Evolutionary conservation across 352 stramenopile genomes (phyloP), one percentile per base, ranked within the genome.

Genomic region (Globisporangium irregulare): DNA sequence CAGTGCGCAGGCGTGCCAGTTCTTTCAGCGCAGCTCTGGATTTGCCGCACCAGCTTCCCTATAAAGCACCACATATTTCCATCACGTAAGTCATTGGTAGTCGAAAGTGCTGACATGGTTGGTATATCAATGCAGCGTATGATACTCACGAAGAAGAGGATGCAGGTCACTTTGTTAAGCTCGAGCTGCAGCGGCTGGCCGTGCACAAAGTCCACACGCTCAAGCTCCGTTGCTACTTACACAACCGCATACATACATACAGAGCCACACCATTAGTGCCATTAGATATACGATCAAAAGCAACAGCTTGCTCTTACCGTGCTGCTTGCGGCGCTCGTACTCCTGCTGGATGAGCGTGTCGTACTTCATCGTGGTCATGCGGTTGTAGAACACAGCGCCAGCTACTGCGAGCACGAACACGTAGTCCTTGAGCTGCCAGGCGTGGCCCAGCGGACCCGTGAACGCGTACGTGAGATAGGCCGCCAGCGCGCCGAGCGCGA

Each of bases 81-180:
- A 9, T 18, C n/a, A 48, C 29, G 22, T 58, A 3, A 0, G 25
- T 29, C 46, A 27, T 36, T 36, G 34, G 34, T 41, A 34, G 18
- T 3, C 22, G 24, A 53, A 36, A n/a, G 6, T 20, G 12, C 53
- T 62, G 2, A 27, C 32, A 57, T 53, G 46, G 18, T 25, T 25
- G 46, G 8, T 8, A n/a, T 5, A 27, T 57, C 4, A 14, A 29
- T 20, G 34, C 7, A 9, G 18, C 32, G 18, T 12, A 25, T n/a
- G 22, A 15, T 6, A 76, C 78, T 38, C 79, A 93, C 86, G 51
- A 93, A 93, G 76, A 93, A 93, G n/a, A 93, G 70, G 22, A 92
- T 69, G 38, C 83, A 86, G 0, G 81, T 91, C 51, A 92, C 75
- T 73, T 84, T 85, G 72, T 91, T 87, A 62, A 69, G 27, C 51